Evolutionary conservation across 495 filamentous ascomycete species (phyloP), one percentile per base, ranked within the genome.

Genomic region (Letharia lupina): DNA sequence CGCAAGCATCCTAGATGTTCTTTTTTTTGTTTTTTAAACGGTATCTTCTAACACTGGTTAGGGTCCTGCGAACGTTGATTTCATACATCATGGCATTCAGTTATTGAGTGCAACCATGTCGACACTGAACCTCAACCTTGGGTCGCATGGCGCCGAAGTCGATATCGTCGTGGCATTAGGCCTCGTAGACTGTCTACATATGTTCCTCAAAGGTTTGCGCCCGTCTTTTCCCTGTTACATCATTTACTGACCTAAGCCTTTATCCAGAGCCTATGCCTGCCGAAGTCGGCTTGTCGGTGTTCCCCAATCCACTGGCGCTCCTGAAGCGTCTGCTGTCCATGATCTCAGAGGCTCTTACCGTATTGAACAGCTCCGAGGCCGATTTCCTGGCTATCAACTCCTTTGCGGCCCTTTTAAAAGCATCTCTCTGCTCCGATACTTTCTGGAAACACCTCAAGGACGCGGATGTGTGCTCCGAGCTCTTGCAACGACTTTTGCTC

Each of bases 381-480:
- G 65, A 80, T 56, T 68, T 76, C 75, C 70, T 84, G 72, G 68
- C 85, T 6, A 72, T 77, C 57, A 70, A 81, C 50, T 82, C 81
- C 39, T 87, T 91, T 61, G 82, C 84, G 18, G 78, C 85, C 16
- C 76, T 93, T 4, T 75, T 91, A 0, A 85, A 90, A 72, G 84
- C 80, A 20, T 89, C 87, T 52, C 74, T 86, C 16, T 79, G 84
- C 57, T 88, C 83, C 62, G 66, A 74, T 15, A 64, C 70, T 0
- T 82, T 91, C 67, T 90, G 89, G 88, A 65, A 71, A 4, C 76
- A 78, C 7, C 83, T 91, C 67, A 82, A 80, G 33, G 70, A 75
- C 15, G 72, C 76, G 33, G 63, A 68, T 13, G 72, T 81, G 41
- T 79, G 86, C 57, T 73, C 76, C 40, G 63, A 70, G 20, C 70